Evolutionary conservation across 2,329 filamentous ascomycete species (phyloP).

Genomic region (Dactylellina cionopaga): DNA sequence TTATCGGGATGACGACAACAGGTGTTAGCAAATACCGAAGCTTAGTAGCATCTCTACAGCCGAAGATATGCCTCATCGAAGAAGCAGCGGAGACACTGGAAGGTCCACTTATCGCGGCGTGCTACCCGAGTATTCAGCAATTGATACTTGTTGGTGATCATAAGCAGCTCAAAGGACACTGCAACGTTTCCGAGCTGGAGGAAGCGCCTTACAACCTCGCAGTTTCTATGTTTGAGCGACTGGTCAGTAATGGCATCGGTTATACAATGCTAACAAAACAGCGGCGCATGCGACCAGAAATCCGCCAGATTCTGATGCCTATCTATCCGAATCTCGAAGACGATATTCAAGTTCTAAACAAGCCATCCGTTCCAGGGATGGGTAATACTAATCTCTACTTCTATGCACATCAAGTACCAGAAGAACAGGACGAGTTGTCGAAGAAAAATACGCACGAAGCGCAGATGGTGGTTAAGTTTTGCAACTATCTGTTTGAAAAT

Average conservation of each 20-base stretch:
- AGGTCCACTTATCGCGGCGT: slow-evolving; percentile 67
- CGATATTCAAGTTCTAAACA: slow-evolving; percentile 66
- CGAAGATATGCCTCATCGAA: slow-evolving; percentile 77
- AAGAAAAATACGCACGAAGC: slow-evolving; percentile 77
- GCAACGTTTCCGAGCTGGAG: slow-evolving; percentile 70
- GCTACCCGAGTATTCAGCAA: slow-evolving; percentile 67
- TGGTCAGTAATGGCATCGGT: slow-evolving; percentile 73
- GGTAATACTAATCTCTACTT: slow-evolving; percentile 70
- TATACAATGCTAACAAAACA: slow-evolving; percentile 75
- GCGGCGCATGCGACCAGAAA: slow-evolving; percentile 75
- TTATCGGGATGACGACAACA: slow-evolving; percentile 79
- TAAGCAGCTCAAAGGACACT: slow-evolving; percentile 78
- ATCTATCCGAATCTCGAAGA: slow-evolving; percentile 72
- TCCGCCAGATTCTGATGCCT: slow-evolving; percentile 63
- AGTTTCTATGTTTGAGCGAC: slow-evolving; percentile 80
- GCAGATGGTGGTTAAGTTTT: slow-evolving; percentile 77
- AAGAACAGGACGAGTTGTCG: slow-evolving; percentile 71
- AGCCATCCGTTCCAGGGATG: slow-evolving; percentile 71
- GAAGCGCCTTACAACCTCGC: slow-evolving; percentile 73
- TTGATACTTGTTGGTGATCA: slow-evolving; percentile 77
- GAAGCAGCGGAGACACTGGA: slow-evolving; percentile 82
- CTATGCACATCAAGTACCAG: slow-evolving; percentile 45
- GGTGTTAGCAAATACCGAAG: slow-evolving; percentile 82
- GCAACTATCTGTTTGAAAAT: slow-evolving; percentile 76
- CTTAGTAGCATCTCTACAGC: slow-evolving; percentile 72